These are phyloP conservation scores for Solanum bulbocastanum DNA, from an alignment of 257 asterid species.

Conservation along the genomic window DNA sequence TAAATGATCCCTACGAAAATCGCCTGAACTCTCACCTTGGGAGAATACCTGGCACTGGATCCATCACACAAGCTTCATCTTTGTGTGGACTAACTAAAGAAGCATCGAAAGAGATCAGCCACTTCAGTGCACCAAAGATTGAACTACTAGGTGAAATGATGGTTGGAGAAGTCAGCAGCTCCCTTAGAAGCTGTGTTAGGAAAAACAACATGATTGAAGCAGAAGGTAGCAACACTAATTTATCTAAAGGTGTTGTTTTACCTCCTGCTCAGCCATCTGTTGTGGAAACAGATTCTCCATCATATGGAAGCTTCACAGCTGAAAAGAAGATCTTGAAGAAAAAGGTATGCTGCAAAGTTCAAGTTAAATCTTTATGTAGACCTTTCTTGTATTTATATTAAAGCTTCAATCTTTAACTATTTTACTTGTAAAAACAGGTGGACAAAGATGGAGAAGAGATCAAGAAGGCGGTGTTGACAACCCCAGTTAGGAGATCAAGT, in stretches of 20 bases:
- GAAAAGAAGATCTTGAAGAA: conserved; percentile 27
- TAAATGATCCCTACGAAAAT: background rate
- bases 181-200: conserved; percentile 2
- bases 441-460: conserved; percentile 26
- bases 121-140: conserved; percentile 27
- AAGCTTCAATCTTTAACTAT: background rate
- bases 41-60: conserved; percentile 5
- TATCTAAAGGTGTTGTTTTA: background rate
- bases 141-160: conserved; percentile 57
- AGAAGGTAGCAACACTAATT: conserved; percentile 16
- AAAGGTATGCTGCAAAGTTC: conserved; percentile 30
- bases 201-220: conserved; percentile 11
- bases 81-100: conserved; percentile 4
- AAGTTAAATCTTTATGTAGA: background rate
- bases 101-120: conserved; percentile 7
- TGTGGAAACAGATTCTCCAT: conserved; percentile 11
- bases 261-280: conserved; percentile 5
- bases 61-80: conserved; percentile 14
- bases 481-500: conserved; percentile 70
- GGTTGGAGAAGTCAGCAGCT: conserved; percentile 23
- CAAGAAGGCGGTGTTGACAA: conserved; percentile 9
- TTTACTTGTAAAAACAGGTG: conserved; percentile 25
- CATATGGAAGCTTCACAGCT: conserved; percentile 36
- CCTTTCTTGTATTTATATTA: background rate
- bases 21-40: background rate